Percentiles rank a stretch among this genome's conserved stretches.
phyloP scores from a whole-genome alignment of 1,284 basidiomycete genomes.

The Phellopilus nigrolimitatus region DNA sequence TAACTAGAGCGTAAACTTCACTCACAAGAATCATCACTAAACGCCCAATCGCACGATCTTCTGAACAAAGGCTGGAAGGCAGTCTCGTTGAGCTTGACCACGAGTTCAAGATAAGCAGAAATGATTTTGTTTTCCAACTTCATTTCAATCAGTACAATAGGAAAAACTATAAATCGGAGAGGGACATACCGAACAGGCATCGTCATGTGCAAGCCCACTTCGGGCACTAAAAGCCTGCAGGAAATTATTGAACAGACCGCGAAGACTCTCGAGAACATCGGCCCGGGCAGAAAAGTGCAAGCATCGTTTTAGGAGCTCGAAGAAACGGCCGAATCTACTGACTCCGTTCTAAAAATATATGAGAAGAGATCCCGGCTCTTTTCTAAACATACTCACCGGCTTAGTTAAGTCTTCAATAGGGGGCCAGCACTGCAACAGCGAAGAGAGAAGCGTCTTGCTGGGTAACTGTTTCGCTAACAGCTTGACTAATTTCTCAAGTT shows the following conservation, averaged over 20 bases:
- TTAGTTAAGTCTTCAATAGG: slow-evolving; percentile 17
- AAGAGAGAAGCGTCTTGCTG: slow-evolving; percentile 60
- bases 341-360: slow-evolving; percentile 28
- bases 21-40: slow-evolving; percentile 52
- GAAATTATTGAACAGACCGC: slow-evolving; percentile 77
- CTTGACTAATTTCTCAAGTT: slow-evolving; percentile 42
- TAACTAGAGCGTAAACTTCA: slow-evolving; percentile 14
- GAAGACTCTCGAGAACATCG: slow-evolving; percentile 66
- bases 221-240: slow-evolving; percentile 74
- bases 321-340: slow-evolving; percentile 48
- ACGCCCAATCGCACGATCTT: slow-evolving; percentile 94
- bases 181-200: slow-evolving; percentile 33
- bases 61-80: slow-evolving; percentile 92
- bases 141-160: background rate
- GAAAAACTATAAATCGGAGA: slow-evolving; percentile 16
- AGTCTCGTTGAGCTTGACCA: slow-evolving; percentile 91
- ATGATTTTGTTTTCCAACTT: slow-evolving; percentile 57
- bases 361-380: slow-evolving; percentile 20
- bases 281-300: slow-evolving; percentile 62
- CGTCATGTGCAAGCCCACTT: slow-evolving; percentile 31
- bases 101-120: slow-evolving; percentile 80
- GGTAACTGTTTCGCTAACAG: slow-evolving; percentile 66
- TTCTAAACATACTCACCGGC: slow-evolving; percentile 6
- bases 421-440: slow-evolving; percentile 56
- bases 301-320: slow-evolving; percentile 61